These are phyloP conservation scores for Suillus ampliporus DNA, from an alignment of 768 basidiomycete species.

Conservation along the genomic window DNA sequence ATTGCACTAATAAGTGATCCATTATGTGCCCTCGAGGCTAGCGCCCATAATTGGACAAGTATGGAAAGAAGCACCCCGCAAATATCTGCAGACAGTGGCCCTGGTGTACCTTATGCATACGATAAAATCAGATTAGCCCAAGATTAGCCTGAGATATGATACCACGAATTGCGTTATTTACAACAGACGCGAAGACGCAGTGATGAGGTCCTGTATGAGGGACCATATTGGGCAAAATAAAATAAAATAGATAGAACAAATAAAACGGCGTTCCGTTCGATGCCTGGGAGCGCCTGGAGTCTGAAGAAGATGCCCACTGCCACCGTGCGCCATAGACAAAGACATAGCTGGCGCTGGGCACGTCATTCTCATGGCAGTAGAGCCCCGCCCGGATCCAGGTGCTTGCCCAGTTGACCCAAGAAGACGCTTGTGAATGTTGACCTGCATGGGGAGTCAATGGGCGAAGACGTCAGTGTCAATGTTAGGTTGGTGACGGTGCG, in stretches of 20 bases:
- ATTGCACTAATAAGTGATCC: neutral
- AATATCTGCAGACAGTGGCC: neutral
- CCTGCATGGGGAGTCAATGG: constrained; percentile 68
- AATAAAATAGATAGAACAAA: too few relatives aligned
- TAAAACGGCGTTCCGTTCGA: too few relatives aligned
- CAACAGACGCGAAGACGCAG: too few relatives aligned
- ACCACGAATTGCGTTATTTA: too few relatives aligned
- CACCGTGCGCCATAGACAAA: constrained; percentile 54
- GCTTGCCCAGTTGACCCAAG: constrained; percentile 32
- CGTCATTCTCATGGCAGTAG: constrained; percentile 66
- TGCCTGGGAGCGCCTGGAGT: constrained; percentile 69
- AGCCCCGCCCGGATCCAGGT: constrained; percentile 72
- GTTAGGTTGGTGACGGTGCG: constrained; percentile 79
- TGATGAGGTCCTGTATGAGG: too few relatives aligned
- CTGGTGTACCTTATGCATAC: neutral
- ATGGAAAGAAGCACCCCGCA: neutral
- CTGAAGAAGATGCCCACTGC: constrained; percentile 59
- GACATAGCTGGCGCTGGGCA: constrained; percentile 89
- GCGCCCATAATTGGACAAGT: neutral
- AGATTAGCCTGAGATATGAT: too few relatives aligned
- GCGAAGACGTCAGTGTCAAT: constrained; percentile 61
- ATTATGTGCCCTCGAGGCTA: neutral
- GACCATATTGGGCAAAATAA: too few relatives aligned
- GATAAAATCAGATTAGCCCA: too few relatives aligned
- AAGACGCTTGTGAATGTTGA: constrained; percentile 62